Conservation (phyloP, 208 protist species). For the Leishmania lainsoni region DNA sequence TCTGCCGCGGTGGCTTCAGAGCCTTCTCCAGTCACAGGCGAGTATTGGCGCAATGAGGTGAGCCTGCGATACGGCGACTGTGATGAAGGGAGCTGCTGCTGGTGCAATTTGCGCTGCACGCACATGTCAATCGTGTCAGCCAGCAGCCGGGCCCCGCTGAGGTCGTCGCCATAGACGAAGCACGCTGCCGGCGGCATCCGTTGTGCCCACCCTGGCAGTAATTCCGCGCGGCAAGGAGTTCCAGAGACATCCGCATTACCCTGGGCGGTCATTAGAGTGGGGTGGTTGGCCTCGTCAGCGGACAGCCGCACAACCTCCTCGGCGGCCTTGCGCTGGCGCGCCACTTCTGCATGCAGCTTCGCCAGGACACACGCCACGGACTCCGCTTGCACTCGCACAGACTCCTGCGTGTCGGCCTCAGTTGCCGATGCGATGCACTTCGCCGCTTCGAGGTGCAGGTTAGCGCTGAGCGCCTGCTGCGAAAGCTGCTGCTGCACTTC, state of each 20-base stretch:
- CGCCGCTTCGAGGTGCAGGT: constrained; percentile 13
- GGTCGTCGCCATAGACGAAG: constrained; percentile 81
- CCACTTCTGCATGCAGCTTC: constrained; percentile 25
- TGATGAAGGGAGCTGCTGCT: constrained; percentile 5
- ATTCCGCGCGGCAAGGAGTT: constrained; percentile 33
- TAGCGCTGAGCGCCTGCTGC: neutral
- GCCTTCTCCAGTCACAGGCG: neutral
- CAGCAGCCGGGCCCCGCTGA: constrained; percentile 69
- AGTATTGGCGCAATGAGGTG: neutral
- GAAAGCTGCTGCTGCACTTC: neutral
- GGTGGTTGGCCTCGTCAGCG: constrained; percentile 27
- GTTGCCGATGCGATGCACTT: constrained; percentile 9
- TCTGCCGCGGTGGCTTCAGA: neutral
- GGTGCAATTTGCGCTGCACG: constrained; percentile 18
- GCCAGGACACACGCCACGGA: constrained; percentile 22
- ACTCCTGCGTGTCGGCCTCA: constrained; percentile 7
- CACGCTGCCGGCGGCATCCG: constrained; percentile 73
- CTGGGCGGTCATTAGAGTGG: neutral
- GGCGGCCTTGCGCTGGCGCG: constrained; percentile 72
- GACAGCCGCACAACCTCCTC: constrained; percentile 90
- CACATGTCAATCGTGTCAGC: constrained; percentile 46
- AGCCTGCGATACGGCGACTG: constrained; percentile 12
- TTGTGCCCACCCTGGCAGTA: constrained; percentile 68
- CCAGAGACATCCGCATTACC: constrained; percentile 4
- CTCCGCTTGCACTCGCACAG: constrained; percentile 10